Evolutionary conservation across 192 early-diverging fungal species (phyloP), one percentile per base, ranked within the genome.

Genomic region (Gigaspora rosea): DNA sequence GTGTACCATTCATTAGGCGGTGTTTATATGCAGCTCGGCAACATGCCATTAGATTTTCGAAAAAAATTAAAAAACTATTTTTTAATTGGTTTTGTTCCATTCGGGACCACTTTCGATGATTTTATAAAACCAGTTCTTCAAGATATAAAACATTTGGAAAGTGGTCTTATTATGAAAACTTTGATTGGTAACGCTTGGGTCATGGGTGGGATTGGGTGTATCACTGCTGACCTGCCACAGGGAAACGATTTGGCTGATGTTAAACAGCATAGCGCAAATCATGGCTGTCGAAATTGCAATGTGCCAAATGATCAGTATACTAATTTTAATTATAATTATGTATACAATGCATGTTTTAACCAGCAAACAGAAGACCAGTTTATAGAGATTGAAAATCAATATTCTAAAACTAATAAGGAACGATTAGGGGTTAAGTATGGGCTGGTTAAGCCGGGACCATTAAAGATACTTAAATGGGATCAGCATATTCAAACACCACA

Each of bases 291-390:
- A 20, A 66, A 12, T 9, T 66, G 18, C 41, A 66, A 68, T 54
- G 52, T 63, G 41, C 22, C 27, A 75, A 75, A 35, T 50, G 65
- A 22, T 57, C 20, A 73, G 33, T 59, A 56, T 57, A 76, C 20
- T 13, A 22, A 58, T 33, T 52, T 16, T 18, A 35, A 22, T 3
- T 32, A 58, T 22, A 20, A 62, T 16, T 67, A 56, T 65, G 5
- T 68, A 52, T 32, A 70, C n/a, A 41, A 67, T 77, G 20, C 12
- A 35, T 6, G 6, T 27, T n/a, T 50, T 20, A 1, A 63, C 8
- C 12, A 63, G 3, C 3, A 63, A 15, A 33, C 27, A 12, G 12
- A 63, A 20, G 12, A 35, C 12, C 27, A 5, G 9, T 7, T 63
- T 32, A 2, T 10, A 27, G 61, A 63, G 0, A 63, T 63, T 20